These are phyloP conservation scores for Syzygium jambos DNA, from an alignment of 345 rosid genomes.

Conservation along the genomic window DNA sequence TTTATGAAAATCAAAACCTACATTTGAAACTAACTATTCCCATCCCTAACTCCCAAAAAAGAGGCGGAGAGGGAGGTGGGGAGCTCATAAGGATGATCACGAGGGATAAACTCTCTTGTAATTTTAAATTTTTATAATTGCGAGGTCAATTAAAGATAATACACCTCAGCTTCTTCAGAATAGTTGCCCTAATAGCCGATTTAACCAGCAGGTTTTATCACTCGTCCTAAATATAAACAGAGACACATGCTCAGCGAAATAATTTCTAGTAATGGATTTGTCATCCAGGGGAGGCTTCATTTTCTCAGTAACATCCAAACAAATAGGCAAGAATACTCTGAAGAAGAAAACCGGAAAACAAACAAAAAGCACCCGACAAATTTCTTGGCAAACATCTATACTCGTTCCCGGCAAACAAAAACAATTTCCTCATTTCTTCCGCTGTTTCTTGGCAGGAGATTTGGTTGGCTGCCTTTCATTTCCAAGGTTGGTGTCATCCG, in stretches of 20 bases:
- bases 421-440: conserved; percentile 10
- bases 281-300: not conserved
- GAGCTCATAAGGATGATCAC: not conserved
- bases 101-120: not conserved
- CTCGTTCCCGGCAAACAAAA: not conserved
- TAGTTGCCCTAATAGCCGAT: not conserved
- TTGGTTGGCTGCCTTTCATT: conserved; percentile 5
- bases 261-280: not conserved
- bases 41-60: no score
- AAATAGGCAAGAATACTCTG: not conserved
- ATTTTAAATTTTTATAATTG: not conserved
- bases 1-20: no score
- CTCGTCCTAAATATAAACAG: not conserved
- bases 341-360: not conserved
- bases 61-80: no score
- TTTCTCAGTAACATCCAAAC: not conserved
- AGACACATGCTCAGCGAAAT: not conserved
- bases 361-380: not conserved
- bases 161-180: not conserved
- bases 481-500: conserved; percentile 4
- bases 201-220: not conserved
- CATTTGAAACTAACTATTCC: no score
- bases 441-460: conserved; percentile 30
- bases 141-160: not conserved
- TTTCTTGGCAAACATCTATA: not conserved